These are phyloP conservation scores for Candida lessepsii DNA, from an alignment of 805 yeast species.

Conservation along the genomic window DNA sequence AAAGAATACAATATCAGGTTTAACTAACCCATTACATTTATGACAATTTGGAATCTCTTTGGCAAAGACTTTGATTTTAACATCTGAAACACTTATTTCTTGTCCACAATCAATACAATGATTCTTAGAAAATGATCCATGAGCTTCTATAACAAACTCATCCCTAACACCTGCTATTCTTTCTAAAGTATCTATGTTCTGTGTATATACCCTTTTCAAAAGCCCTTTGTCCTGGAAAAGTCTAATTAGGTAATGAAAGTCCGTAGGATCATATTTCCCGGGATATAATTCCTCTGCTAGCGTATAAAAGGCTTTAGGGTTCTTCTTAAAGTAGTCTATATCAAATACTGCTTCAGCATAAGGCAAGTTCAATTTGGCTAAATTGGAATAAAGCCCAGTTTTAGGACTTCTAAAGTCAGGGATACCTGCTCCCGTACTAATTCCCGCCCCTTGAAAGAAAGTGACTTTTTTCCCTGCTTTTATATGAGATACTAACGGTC, in stretches of 20 bases:
- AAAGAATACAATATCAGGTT: constrained; percentile 93
- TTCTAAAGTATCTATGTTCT: constrained; percentile 91
- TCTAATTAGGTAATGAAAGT: constrained; percentile 71
- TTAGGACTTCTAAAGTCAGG: constrained; percentile 93
- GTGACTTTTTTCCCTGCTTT: constrained; percentile 46
- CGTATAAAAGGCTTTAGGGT: constrained; percentile 82
- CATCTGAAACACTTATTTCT: constrained; percentile 48
- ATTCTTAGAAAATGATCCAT: constrained; percentile 85
- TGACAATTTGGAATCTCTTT: constrained; percentile 55
- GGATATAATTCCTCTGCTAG: constrained; percentile 86
- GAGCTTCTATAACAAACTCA: constrained; percentile 79
- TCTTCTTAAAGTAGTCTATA: constrained; percentile 70
- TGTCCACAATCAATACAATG: constrained; percentile 77
- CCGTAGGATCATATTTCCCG: constrained; percentile 80
- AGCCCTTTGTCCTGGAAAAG: constrained; percentile 62
- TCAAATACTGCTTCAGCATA: constrained; percentile 96
- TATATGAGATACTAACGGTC: constrained; percentile 32
- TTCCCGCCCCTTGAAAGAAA: constrained; percentile 89
- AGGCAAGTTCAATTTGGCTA: constrained; percentile 72
- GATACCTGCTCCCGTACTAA: constrained; percentile 89
- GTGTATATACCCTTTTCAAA: constrained; percentile 78
- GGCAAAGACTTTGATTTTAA: constrained; percentile 42
- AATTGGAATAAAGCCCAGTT: constrained; percentile 83
- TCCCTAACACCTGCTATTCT: constrained; percentile 73
- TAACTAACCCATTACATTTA: constrained; percentile 72